Conservation (phyloP, 108 stramenopile species). For the Stephanodiscus triporus region DNA sequence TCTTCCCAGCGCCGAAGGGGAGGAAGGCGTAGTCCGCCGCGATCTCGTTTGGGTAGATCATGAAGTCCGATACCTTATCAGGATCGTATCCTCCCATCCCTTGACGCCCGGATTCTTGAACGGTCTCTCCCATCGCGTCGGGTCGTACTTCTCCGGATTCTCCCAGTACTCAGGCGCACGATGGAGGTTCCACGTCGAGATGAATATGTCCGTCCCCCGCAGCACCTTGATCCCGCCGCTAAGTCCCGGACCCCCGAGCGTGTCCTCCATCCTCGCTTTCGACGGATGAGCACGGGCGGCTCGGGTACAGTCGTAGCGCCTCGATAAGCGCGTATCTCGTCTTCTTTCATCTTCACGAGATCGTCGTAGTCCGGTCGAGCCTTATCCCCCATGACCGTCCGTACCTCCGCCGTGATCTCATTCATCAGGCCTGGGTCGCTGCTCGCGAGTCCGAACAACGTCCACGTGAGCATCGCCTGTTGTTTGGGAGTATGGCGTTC, state of each 20-base stretch:
- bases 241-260: slow-evolving; percentile 82
- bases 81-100: slow-evolving; percentile 95
- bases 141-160: slow-evolving; percentile 88
- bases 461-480: slow-evolving; percentile 95
- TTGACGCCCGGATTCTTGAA: slow-evolving; percentile 87
- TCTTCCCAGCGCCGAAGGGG: slow-evolving; percentile 92
- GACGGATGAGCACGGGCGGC: slow-evolving; percentile 93
- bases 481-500: too few relatives aligned
- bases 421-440: slow-evolving; percentile 82
- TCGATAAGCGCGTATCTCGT: slow-evolving; percentile 88
- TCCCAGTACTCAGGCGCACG: slow-evolving; percentile 92
- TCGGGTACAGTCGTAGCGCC: slow-evolving; percentile 91
- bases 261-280: slow-evolving; percentile 79
- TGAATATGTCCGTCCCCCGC: slow-evolving; percentile 94
- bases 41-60: slow-evolving; percentile 93
- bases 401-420: slow-evolving; percentile 83
- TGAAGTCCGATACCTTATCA: slow-evolving; percentile 58
- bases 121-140: slow-evolving; percentile 85
- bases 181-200: slow-evolving; percentile 95
- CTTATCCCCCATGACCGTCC: slow-evolving; percentile 88
- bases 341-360: slow-evolving; percentile 80
- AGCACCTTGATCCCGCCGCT: slow-evolving; percentile 87
- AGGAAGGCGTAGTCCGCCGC: slow-evolving; percentile 90
- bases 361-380: slow-evolving; percentile 85
- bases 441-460: slow-evolving; percentile 90